Evolutionary conservation across 2,329 filamentous ascomycete genomes (phyloP), one percentile per base, ranked within the genome.

Genomic region (Neoscytalidium dimidiatum): DNA sequence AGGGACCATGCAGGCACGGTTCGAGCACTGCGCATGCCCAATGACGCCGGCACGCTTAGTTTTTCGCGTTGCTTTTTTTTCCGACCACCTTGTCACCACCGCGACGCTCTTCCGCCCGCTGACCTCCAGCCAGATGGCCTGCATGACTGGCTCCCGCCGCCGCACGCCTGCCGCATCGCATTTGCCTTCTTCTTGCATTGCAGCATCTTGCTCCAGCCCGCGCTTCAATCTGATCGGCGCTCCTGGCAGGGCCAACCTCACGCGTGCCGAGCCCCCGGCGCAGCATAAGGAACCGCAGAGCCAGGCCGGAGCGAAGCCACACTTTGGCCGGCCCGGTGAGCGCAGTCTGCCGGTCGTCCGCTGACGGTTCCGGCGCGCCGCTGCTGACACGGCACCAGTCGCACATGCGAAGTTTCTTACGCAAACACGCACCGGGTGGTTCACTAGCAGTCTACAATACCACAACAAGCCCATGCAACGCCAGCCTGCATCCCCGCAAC

Each of bases 41-140:
- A 60, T 60, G 56, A 46, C 56, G 56, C 56, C 41, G 56, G 41
- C 56, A 46, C 53, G 41, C 41, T 60, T 60, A 33, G 38, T 46
- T 46, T 46, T 33, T 46, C 11, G 11, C 9, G 4, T 43, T 43
- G 31, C 23, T 33, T 60, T 44, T 46, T 33, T 41, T 17, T 26
- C 21, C 23, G 21, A 58, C 53, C 53, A 58, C 53, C 23, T 44
- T 29, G 35, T 26, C 52, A 8, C 19, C 48, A 51, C 48, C 53
- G 51, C 29, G 31, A 38, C 11, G n/a, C n/a, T 13, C 31, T 31
- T 29, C 51, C 19, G 28, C 53, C 53, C 13, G 23, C 26, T 17
- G 38, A n/a, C 35, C 35, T 8, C 38, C 38, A 35, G 21, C 31
- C 33, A n/a, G 9, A 57, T 57, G 52, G 33, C 53, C 13, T 21